Evolutionary conservation across 1,139 yeast genomes (phyloP).

Genomic region (Geotrichum siamense): DNA sequence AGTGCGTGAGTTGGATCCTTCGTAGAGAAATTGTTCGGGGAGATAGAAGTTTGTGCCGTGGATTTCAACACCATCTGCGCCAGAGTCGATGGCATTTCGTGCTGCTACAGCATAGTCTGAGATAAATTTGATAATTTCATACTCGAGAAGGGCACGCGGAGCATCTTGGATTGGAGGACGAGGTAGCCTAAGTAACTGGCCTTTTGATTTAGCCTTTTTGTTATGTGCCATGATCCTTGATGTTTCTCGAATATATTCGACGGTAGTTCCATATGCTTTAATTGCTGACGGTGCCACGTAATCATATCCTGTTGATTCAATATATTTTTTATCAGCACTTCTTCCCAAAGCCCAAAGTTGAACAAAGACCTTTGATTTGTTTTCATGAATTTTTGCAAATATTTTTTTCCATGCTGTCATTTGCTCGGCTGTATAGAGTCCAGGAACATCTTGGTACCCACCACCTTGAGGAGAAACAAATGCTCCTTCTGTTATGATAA

Average conservation of each 20-base stretch:
- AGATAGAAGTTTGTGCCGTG: conserved; percentile 54
- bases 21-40: conserved; percentile 47
- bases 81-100: conserved; percentile 41
- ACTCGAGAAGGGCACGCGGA: conserved; percentile 34
- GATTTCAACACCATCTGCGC: conserved; percentile 58
- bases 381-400: conserved; percentile 45
- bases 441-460: conserved; percentile 43
- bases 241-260: conserved; percentile 7
- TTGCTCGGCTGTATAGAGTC: conserved; percentile 46
- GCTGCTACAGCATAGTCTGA: conserved; percentile 37
- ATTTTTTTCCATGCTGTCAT: conserved; percentile 47
- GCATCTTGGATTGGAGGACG: conserved; percentile 4
- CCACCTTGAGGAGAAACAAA: conserved; percentile 35
- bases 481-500: conserved; percentile 41
- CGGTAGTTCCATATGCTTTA: conserved; percentile 21
- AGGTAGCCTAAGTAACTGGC: not conserved
- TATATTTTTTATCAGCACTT: conserved; percentile 40
- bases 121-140: conserved; percentile 37
- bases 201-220: conserved; percentile 31
- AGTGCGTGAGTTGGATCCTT: conserved; percentile 46
- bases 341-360: conserved; percentile 63
- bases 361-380: conserved; percentile 40
- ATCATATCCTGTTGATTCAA: conserved; percentile 36
- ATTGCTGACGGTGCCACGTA: conserved; percentile 29
- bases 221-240: conserved; percentile 16